Evolutionary conservation across 305 asterid species (phyloP).

Genomic region (Fraxinus floribunda): DNA sequence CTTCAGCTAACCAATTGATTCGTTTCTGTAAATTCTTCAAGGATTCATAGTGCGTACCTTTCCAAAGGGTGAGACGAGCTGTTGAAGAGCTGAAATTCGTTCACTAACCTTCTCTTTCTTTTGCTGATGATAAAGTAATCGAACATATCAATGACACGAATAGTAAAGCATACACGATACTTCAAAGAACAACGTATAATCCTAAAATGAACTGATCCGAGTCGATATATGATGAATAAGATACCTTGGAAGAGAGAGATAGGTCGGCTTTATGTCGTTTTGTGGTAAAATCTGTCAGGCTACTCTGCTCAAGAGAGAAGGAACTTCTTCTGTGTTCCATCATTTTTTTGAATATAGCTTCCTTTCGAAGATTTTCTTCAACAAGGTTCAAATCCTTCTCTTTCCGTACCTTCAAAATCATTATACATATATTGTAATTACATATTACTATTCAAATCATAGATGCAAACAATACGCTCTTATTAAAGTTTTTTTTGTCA

Average conservation of each 20-base stretch:
- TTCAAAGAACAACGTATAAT: neutral
- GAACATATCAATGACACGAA: neutral
- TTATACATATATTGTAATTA: neutral
- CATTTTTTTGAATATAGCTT: conserved; percentile 43
- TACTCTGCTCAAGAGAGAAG: conserved; percentile 52
- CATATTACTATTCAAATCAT: neutral
- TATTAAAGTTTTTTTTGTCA: no score
- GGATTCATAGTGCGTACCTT: conserved; percentile 43
- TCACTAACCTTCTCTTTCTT: conserved; percentile 81
- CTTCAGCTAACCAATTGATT: neutral
- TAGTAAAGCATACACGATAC: neutral
- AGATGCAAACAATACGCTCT: neutral
- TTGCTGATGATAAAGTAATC: conserved; percentile 41
- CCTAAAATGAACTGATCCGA: neutral
- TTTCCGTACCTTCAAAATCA: neutral
- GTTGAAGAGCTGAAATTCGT: conserved; percentile 77
- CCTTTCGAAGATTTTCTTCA: conserved; percentile 2
- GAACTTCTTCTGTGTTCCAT: conserved; percentile 70
- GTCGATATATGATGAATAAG: conserved; percentile 2
- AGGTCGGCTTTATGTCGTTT: conserved; percentile 58
- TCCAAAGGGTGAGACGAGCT: conserved; percentile 88
- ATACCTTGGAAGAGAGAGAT: conserved; percentile 65
- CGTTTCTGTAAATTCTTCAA: neutral
- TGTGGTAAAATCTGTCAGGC: conserved; percentile 51
- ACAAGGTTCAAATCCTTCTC: neutral